Evolutionary conservation across 805 yeast genomes (phyloP).

Genomic region (Komagataella pastoris): DNA sequence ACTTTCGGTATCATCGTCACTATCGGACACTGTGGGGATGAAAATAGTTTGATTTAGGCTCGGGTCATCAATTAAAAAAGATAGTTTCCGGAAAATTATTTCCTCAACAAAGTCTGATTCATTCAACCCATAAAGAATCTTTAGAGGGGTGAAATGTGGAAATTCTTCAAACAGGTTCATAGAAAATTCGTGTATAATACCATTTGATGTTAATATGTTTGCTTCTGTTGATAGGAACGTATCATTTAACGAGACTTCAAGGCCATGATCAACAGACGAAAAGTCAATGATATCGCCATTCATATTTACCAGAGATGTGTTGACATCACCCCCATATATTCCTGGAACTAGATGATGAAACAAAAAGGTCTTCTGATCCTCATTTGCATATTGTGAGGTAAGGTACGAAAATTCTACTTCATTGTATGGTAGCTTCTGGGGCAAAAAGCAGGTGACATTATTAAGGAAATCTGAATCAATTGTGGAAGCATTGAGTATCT

Average conservation of each 20-base stretch:
- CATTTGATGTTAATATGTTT: constrained; percentile 31
- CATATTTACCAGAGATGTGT: constrained; percentile 4
- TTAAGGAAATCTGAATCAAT: constrained; percentile 4
- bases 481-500: not conserved
- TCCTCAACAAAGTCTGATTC: constrained; percentile 60
- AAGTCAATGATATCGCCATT: not conserved
- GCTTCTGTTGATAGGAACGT: constrained; percentile 7
- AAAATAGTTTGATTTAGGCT: constrained; percentile 47
- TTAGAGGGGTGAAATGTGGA: constrained; percentile 35
- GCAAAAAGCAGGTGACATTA: constrained; percentile 31
- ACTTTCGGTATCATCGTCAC: constrained; percentile 9
- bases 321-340: constrained; percentile 28
- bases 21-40: constrained; percentile 7
- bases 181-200: constrained; percentile 35
- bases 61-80: constrained; percentile 40
- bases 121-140: constrained; percentile 44
- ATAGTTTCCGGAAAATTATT: constrained; percentile 43
- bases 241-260: not conserved
- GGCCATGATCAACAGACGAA: not conserved
- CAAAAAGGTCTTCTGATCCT: constrained; percentile 14
- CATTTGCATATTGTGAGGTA: constrained; percentile 13
- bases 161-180: constrained; percentile 13
- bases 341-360: constrained; percentile 25
- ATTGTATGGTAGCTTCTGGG: constrained; percentile 28
- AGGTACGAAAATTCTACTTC: constrained; percentile 34